Evolutionary conservation across 345 rosid genomes (phyloP), one percentile per base, ranked within the genome.

Genomic region (Lepidium aucheri): DNA sequence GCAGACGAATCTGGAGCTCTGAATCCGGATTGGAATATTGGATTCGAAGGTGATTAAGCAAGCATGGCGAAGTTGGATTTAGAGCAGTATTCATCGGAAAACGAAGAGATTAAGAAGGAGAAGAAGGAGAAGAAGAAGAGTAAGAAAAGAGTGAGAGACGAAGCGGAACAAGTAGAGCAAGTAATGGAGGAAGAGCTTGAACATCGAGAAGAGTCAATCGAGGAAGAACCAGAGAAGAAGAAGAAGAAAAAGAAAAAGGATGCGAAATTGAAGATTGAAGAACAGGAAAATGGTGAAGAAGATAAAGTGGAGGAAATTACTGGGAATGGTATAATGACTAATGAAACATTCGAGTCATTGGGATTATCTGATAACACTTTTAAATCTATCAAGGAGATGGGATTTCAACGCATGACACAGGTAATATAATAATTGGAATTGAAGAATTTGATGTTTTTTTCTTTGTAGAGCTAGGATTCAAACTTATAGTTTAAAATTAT

Each of bases 361-460:
- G 85, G 82, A 15, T 74, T 91, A 62, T 90, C 99, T 41, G 84
- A 83, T 15, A 81, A 78, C 28, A 86, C 97, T 34, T 71, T 62
- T 32, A 79, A 71, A 72, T 83, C 90, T 7, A 85, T 95, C 68
- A 78, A 84, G 60, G 99, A 87, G 54, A 87, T 83, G 84, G 87
- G 87, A 1, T 95, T 88, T 60, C 49, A 67, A 70, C 76, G 78
- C 67, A 68, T 91, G 93, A 95, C 99, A 67, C 93, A 91, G 95
- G 97, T 90, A 16, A 41, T 3, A 14, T 5, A 8, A 4, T 30
- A 28, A 28, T 50, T 22, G 26, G 20, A 41, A 24, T 12, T 8
- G 10, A 30, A 5, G 10, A 30, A 5, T 3, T 10, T 36, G 8
- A 12, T n/a, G 40, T 28, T 36, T 9, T 10, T 16, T 33, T 20